phyloP scores from a whole-genome alignment of 768 basidiomycete genomes.

The Podaxis sp. region DNA sequence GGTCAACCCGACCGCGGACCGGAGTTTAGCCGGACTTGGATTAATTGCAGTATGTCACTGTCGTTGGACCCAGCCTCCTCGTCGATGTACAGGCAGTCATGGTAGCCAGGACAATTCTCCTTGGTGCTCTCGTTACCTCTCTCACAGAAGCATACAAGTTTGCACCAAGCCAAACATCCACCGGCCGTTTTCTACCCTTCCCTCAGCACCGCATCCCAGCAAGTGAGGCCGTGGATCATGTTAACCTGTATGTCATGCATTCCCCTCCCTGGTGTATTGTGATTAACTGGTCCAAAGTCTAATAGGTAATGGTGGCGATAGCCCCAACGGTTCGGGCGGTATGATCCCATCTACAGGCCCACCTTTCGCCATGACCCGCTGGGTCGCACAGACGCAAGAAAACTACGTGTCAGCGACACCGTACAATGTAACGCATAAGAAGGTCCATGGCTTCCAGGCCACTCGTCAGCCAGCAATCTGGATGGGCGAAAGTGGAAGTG shows the following conservation, averaged over 20 bases:
- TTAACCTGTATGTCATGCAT: constrained; percentile 27
- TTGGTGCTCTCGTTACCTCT: not conserved
- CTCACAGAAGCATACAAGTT: constrained; percentile 9
- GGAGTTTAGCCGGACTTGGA: constrained; percentile 3
- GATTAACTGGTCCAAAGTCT: constrained; percentile 29
- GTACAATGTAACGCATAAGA: constrained; percentile 42
- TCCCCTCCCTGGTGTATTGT: not conserved
- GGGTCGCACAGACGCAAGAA: constrained; percentile 77
- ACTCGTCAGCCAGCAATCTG: constrained; percentile 87
- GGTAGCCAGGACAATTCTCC: not conserved
- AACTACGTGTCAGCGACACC: constrained; percentile 76
- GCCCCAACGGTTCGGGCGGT: constrained; percentile 69
- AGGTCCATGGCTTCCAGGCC: constrained; percentile 73
- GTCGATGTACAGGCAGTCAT: constrained; percentile 4
- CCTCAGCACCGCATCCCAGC: constrained; percentile 14
- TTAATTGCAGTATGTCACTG: not conserved
- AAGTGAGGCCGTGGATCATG: constrained; percentile 27
- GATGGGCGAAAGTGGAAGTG: constrained; percentile 80
- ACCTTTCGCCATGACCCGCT: constrained; percentile 84
- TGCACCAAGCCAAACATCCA: not conserved
- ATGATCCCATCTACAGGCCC: constrained; percentile 78
- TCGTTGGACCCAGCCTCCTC: not conserved
- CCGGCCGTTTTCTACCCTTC: constrained; percentile 13
- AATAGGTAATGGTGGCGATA: constrained; percentile 72
- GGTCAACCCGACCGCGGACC: not conserved